A percentile compares a stretch with the other conserved stretches of the same genome.
Evolutionary conservation across 2,329 filamentous ascomycete genomes (phyloP).

Genomic region (Xylaria sp.): DNA sequence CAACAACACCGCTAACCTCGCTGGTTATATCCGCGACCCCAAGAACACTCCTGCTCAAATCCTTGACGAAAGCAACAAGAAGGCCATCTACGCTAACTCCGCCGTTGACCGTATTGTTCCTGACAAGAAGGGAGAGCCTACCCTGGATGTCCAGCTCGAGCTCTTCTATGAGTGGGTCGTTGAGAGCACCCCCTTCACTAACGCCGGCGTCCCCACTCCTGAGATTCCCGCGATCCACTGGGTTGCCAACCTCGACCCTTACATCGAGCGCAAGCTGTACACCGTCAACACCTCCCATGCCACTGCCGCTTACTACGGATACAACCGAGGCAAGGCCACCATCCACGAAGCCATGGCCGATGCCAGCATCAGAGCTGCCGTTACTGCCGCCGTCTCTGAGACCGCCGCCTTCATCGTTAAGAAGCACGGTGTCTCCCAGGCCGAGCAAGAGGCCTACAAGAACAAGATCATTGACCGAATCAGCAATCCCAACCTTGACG

Average conservation of each 20-base stretch:
- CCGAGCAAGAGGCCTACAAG: slow-evolving; percentile 81
- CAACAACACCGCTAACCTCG: slow-evolving; percentile 84
- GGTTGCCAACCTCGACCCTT: slow-evolving; percentile 85
- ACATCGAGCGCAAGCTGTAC: slow-evolving; percentile 98
- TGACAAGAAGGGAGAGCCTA: slow-evolving; percentile 72
- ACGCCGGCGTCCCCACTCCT: slow-evolving; percentile 21
- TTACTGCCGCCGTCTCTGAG: slow-evolving; percentile 75
- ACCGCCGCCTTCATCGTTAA: slow-evolving; percentile 78
- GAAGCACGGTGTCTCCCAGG: slow-evolving; percentile 73
- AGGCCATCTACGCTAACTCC: slow-evolving; percentile 91
- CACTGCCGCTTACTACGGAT: slow-evolving; percentile 91
- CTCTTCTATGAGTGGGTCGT: slow-evolving; percentile 99
- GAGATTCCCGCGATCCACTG: slow-evolving; percentile 73
- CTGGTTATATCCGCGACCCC: slow-evolving; percentile 69
- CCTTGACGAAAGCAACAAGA: slow-evolving; percentile 61
- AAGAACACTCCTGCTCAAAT: slow-evolving; percentile 65
- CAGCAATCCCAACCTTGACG: slow-evolving; percentile 87
- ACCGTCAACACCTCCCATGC: slow-evolving; percentile 98
- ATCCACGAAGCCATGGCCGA: slow-evolving; percentile 87
- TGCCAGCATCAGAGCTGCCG: slow-evolving; percentile 70
- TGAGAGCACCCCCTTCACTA: slow-evolving; percentile 75
- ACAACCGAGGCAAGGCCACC: slow-evolving; percentile 77
- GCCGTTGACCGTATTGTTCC: slow-evolving; percentile 98
- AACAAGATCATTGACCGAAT: slow-evolving; percentile 89
- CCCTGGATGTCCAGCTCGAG: slow-evolving; percentile 90